These are phyloP conservation scores for Populus davidiana DNA, from an alignment of 345 rosid species.

Conservation along the genomic window DNA sequence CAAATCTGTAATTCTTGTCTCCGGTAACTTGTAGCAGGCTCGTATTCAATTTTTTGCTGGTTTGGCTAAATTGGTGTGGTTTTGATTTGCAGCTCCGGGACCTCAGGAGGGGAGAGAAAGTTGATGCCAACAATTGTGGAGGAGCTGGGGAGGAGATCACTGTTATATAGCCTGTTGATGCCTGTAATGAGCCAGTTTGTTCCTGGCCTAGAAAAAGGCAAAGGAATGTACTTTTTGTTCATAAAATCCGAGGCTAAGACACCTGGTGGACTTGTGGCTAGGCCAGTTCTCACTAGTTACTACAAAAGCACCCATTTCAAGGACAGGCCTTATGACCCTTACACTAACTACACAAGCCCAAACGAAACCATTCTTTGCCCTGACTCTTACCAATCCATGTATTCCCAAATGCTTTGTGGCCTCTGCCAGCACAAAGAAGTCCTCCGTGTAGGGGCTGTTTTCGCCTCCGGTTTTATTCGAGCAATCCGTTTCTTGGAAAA, in stretches of 20 bases:
- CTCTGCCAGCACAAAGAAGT: conserved; percentile 45
- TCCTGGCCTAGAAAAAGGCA: conserved; percentile 48
- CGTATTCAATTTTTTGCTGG: background rate
- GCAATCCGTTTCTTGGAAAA: conserved; percentile 53
- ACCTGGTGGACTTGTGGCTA: conserved; percentile 54
- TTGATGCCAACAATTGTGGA: conserved; percentile 59
- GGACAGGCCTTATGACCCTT: conserved; percentile 46
- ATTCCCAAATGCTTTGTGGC: conserved; percentile 59
- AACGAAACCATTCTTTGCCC: conserved; percentile 52
- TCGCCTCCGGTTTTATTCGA: conserved; percentile 59
- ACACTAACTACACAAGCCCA: conserved; percentile 56
- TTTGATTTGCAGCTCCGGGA: conserved; percentile 67
- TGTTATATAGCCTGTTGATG: conserved; percentile 52
- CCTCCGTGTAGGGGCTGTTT: conserved; percentile 56
- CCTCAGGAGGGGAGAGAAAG: conserved; percentile 79
- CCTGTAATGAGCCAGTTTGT: conserved; percentile 52
- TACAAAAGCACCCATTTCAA: conserved; percentile 54
- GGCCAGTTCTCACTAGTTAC: conserved; percentile 59
- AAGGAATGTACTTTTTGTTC: conserved; percentile 60
- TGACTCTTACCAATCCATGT: conserved; percentile 58
- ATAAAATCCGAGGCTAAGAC: conserved; percentile 56
- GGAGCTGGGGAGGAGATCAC: conserved; percentile 47
- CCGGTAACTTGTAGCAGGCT: background rate
- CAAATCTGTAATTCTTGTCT: background rate
- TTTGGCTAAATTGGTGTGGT: conserved; percentile 11